Evolutionary conservation across 805 yeast species (phyloP), one percentile per base, ranked within the genome.

Genomic region (Yarrowia sp.): DNA sequence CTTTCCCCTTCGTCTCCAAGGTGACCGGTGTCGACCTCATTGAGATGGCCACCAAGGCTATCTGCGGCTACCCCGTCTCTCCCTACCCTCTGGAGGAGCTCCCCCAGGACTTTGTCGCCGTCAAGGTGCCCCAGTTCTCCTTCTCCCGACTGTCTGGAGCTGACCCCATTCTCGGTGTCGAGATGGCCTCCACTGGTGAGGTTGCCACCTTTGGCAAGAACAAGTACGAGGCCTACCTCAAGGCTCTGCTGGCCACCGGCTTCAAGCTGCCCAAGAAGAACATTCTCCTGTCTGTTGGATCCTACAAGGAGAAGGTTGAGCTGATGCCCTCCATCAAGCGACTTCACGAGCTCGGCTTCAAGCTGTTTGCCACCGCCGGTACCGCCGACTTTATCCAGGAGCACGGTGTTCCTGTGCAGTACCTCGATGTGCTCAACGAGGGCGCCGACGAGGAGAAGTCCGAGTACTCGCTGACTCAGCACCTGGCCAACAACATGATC

Each of bases 181-280:
- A 94, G 82, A 94, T 94, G 98, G 97, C 98, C 19, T 94, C 98
- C 40, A 94, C 98, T 71, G 98, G 98, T 85, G 98, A 92, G 80
- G 98, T 93, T 77, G 99, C 99, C 63, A 87, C 96, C 72, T 94
- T 95, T 77, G 99, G 99, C 76, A 92, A 85, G 77, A 89, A 93
- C 84, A 94, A 94, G 81, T 93, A 92, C 77, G 99, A 96, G 82
- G 99, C 99, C 26, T 95, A 95, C 82, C 81, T 95, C 81, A 96
- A 95, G 82, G 90, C 98, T 40, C 84, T 95, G 80, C 84, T 95
- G 70, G 92, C 99, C 14, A 92, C 98, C 69, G 99, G 99, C 19
- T 92, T 95, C 87, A 88, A 87, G 76, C 82, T 94, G 72, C 99
- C 99, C 75, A 91, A 91, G 87, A 93, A 92, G 84, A 95, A 95